Evolutionary conservation across 495 filamentous ascomycete genomes (phyloP), one percentile per base, ranked within the genome.

Genomic region (Chaetomium cochliodes): DNA sequence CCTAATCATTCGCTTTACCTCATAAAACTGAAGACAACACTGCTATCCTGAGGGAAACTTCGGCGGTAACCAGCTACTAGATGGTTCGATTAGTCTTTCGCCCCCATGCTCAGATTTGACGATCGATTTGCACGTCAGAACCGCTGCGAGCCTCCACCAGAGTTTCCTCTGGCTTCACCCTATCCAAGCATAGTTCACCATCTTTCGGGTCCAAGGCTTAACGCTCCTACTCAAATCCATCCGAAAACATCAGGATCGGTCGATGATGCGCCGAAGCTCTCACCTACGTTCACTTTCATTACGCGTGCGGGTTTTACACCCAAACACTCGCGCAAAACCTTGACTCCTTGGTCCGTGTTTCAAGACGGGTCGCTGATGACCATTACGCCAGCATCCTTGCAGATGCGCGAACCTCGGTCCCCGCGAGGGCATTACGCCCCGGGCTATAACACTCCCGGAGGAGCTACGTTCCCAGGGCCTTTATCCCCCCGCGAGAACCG

Each of bases 1-100:
- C 86, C 85, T 88, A 87, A 87, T 87, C 82, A 88, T 88, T 87
- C 83, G 85, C 86, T 87, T 87, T 88, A 88, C 86, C 84, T 86
- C 83, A 88, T 88, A 87, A 87, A 87, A 86, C 84, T 86, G 81
- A 86, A 81, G 63, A 82, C 81, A 82, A 85, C 83, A 86, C 85
- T 88, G 83, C 84, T 88, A 88, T 88, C 82, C 84, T 87, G 81
- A 87, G 83, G 84, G 83, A 87, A 87, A 87, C 85, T 88, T 88
- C 83, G 82, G 83, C 85, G 82, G 83, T 82, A 86, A 87, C 82
- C 78, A 86, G 80, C 80, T 85, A 86, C 81, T 83, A 84, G 79
- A 87, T 87, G 82, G 81, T 86, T 87, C 83, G 82, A 87, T 86
- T 85, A 83, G 81, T 84, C 81, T 85, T 85, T 84, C 81, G 82